Percentiles rank a stretch among this genome's conserved stretches.
Evolutionary conservation across 2,329 filamentous ascomycete species (phyloP).

Genomic region (Neocatenulostroma microsporum): DNA sequence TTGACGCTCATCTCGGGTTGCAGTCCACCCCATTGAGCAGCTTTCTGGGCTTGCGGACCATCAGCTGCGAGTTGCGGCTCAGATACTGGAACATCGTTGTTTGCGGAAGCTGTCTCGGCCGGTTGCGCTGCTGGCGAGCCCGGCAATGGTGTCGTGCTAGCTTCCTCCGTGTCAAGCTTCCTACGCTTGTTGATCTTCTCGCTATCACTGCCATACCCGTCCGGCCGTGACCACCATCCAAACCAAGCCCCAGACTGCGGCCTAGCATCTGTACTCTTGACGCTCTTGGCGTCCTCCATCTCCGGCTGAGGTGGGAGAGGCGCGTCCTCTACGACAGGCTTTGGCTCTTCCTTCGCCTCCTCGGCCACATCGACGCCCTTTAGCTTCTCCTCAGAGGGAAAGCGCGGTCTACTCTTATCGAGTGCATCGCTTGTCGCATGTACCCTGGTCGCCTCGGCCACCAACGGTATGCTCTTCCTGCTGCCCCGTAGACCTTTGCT

Average conservation of each 20-base stretch:
- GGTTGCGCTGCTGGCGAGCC: conserved; percentile 19
- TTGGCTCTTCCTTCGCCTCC: conserved; percentile 15
- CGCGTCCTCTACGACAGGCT: conserved; percentile 26
- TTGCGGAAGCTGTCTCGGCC: too few relatives aligned
- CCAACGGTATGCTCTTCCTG: conserved; percentile 39
- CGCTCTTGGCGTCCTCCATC: conserved; percentile 14
- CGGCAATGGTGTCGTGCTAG: conserved; percentile 36
- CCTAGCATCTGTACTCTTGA: conserved; percentile 15
- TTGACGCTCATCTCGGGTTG: conserved; percentile 20
- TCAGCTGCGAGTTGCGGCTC: too few relatives aligned
- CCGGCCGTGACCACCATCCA: conserved; percentile 45
- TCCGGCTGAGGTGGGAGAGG: conserved; percentile 39
- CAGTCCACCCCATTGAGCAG: conserved; percentile 10
- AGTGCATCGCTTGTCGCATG: conserved; percentile 33
- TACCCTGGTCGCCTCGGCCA: conserved; percentile 40
- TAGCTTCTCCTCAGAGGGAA: conserved; percentile 20
- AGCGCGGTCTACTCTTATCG: conserved; percentile 17
- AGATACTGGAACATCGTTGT: too few relatives aligned
- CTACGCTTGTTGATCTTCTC: conserved; percentile 27
- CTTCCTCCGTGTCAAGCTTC: conserved; percentile 28
- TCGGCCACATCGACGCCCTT: too few relatives aligned
- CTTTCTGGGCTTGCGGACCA: not conserved
- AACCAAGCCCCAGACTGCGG: conserved; percentile 33
- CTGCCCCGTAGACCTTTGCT: conserved; percentile 36
- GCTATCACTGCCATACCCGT: conserved; percentile 34